Evolutionary conservation across 805 yeast species (phyloP), one percentile per base, ranked within the genome.

Genomic region (Candida rishiriensis): DNA sequence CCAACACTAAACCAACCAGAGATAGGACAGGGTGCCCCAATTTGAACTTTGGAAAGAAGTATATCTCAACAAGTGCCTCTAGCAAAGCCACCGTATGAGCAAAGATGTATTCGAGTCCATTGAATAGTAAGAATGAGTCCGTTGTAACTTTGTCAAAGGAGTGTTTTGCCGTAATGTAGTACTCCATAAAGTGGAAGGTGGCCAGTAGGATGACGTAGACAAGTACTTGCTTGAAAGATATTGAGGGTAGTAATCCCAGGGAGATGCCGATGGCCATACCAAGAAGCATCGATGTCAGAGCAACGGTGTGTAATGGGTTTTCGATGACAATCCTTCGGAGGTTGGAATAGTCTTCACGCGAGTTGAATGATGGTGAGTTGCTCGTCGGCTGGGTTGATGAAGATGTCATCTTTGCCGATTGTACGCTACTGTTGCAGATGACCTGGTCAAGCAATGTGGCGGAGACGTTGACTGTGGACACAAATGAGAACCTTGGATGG

Each of bases 181-280:
- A 93, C 65, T 93, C 99, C 16, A 87, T 60, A 53, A 86, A 76
- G 61, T 93, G 98, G 65, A 91, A 93, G 0, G 73, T 26, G 3
- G 83, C 61, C 10, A 86, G 59, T 1, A 76, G 60, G 10, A 72
- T 60, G 10, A 84, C 46, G 59, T 85, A 88, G 0, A 79, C 13
- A 4, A 56, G 50, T 2, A 59, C 37, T 6, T 69, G 62, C 35
- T 59, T 63, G 51, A 70, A 65, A 2, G 44, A 43, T 2, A 62
- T 40, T 10, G 50, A 43, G 5, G 65, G 59, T 2, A 66, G 7
- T 0, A 65, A 42, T 0, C 68, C 65, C 0, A 68, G 5, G 0
- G 71, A 59, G 1, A 59, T 34, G 1, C 84, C 84, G 10, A 69
- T 53, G 1, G 69, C 26, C 0, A 59, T 45, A 1, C 84, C 85